Conservation (phyloP, 179 eudicot species). For the Drosera spatulata region DNA sequence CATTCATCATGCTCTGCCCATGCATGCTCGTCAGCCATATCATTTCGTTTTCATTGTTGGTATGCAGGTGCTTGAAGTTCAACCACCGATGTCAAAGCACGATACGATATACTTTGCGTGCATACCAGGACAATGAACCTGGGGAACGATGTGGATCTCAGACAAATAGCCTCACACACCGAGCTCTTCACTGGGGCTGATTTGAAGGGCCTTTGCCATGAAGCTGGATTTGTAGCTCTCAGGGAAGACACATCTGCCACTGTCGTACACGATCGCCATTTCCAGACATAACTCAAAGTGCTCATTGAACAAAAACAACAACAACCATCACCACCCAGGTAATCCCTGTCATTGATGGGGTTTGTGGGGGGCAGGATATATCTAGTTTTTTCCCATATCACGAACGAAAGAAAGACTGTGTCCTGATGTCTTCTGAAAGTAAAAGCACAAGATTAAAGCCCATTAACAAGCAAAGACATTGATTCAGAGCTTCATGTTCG, state of each 20-base stretch:
- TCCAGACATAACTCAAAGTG: conserved; percentile 47
- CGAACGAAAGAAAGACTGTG: no score
- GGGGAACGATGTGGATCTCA: conserved; percentile 57
- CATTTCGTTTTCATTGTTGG: neutral
- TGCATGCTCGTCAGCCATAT: no score
- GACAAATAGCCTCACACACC: conserved; percentile 65
- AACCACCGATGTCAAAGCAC: conserved; percentile 81
- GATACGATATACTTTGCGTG: conserved; percentile 68
- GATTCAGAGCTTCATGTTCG: conserved; percentile 45
- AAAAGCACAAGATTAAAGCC: no score
- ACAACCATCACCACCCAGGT: no score
- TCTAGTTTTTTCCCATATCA: no score
- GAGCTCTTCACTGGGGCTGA: conserved; percentile 94
- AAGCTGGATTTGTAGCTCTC: conserved; percentile 90
- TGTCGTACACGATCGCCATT: conserved; percentile 48
- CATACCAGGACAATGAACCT: conserved; percentile 77
- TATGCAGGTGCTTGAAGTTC: conserved; percentile 78
- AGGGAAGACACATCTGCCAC: conserved; percentile 80
- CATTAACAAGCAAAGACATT: conserved; percentile 46
- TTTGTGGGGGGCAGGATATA: no score
- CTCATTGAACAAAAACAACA: conserved; percentile 17
- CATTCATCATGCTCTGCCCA: no score
- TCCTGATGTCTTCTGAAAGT: no score
- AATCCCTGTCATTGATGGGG: no score
- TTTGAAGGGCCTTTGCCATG: conserved; percentile 74